Conservation (phyloP, 78 protist genomes). For the Speleostelium caveatum region DNA sequence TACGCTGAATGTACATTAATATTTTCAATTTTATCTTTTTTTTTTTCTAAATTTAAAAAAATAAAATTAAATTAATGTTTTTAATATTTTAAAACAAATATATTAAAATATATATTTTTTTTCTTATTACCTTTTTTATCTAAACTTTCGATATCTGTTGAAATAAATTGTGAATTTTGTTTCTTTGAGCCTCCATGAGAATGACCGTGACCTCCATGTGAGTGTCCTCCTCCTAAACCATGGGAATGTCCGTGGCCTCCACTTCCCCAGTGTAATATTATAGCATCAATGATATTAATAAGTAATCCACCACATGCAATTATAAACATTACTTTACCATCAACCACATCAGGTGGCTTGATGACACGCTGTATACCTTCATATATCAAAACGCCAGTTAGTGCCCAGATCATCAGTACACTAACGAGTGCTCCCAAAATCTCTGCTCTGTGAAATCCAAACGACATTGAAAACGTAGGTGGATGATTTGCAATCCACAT, state of each 20-base stretch:
- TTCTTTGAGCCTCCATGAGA: not conserved
- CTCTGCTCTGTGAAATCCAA: conserved; percentile 84
- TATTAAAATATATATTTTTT: no score
- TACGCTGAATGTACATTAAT: conserved; percentile 85
- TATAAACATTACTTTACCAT: conserved; percentile 87
- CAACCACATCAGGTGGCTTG: conserved; percentile 70
- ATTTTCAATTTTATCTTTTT: conserved; percentile 9
- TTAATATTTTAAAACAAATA: no score
- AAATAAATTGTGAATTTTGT: not conserved
- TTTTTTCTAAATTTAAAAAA: no score
- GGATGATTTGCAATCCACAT: conserved; percentile 58
- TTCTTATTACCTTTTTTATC: not conserved
- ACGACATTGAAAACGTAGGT: conserved; percentile 41
- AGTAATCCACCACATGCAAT: conserved; percentile 80
- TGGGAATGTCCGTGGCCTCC: conserved; percentile 55
- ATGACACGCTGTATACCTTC: conserved; percentile 82
- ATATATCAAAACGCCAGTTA: conserved; percentile 86
- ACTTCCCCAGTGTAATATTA: conserved; percentile 34
- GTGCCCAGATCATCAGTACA: conserved; percentile 89
- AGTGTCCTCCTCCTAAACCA: conserved; percentile 57
- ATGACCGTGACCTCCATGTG: conserved; percentile 23
- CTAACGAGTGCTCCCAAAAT: conserved; percentile 87
- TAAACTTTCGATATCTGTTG: not conserved
- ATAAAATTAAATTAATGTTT: no score
- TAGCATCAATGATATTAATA: conserved; percentile 76